Evolutionary conservation across 441 rosid genomes (phyloP), one percentile per base, ranked within the genome.

Genomic region (Isatis lusitanica): DNA sequence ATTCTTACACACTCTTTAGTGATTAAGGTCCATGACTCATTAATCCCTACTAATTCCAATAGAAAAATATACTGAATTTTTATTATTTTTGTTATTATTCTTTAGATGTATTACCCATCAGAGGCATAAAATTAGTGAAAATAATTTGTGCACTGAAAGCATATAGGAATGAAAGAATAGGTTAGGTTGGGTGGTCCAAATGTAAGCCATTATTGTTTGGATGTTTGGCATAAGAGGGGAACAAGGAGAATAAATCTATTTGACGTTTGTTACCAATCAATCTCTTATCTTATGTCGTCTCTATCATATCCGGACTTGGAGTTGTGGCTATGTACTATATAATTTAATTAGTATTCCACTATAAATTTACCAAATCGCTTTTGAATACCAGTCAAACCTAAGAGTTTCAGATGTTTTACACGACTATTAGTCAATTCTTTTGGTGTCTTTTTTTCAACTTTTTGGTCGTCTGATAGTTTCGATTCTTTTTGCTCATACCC

Each of bases 161-260:
- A 63, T 69, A 56, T 62, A 26, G 9, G 50, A 51, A 53, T 61
- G 31, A 63, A 74, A 68, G 67, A 68, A 55, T 21, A 46, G 51
- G 79, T 17, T 64, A 57, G 71, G 67, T 64, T 76, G 66, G 71
- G 75, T 76, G 71, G 79, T 76, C 79, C 71, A 76, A 64, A 70
- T 76, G 75, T 40, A 56, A 63, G 35, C 67, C 75, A 76, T 58
- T 70, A 70, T 63, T 64, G 62, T 70, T 68, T 69, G 40, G 40
- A 70, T 76, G 67, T 64, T 63, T 63, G 66, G 53, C 39, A 75
- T 75, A 69, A 75, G 70, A 63, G 79, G 79, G 75, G 79, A 70
- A 66, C 75, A 76, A 58, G 33, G 67, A 70, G 75, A 76, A 76
- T 76, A 21, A 21, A 70, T 70, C 40, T 56, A 64, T 70, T 76